Percentiles rank a stretch among this genome's conserved stretches.
phyloP scores from a whole-genome alignment of 2,329 filamentous ascomycete species.

The Colletotrichum paranaense region DNA sequence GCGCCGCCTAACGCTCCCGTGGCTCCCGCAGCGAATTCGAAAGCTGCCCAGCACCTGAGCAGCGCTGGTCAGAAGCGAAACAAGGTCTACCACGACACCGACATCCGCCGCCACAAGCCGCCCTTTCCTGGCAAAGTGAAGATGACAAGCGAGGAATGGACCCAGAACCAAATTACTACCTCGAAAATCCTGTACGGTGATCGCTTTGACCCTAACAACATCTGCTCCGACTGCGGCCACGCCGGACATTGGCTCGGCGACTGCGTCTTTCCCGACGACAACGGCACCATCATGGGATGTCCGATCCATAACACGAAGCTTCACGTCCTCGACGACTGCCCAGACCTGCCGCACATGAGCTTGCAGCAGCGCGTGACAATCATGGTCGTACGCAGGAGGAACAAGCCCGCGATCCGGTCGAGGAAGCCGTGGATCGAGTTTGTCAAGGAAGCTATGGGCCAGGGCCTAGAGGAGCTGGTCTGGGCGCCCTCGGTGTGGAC shows the following conservation, averaged over 20 bases:
- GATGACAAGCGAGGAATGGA: neutral
- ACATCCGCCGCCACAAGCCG: neutral
- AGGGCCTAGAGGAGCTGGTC: neutral
- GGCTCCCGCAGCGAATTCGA: neutral
- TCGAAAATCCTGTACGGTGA: neutral
- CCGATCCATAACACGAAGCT: conserved; percentile 1
- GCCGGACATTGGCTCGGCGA: conserved; percentile 3
- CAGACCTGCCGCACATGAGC: neutral
- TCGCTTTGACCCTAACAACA: neutral
- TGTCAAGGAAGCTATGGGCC: neutral
- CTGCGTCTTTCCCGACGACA: conserved; percentile 1
- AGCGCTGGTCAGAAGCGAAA: too few species aligned
- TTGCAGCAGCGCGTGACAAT: neutral
- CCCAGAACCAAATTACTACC: neutral
- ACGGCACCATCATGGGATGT: neutral
- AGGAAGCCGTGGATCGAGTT: neutral
- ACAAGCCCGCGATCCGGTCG: neutral
- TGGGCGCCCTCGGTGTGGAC: conserved; percentile 4
- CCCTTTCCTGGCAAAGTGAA: neutral
- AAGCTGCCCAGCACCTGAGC: neutral
- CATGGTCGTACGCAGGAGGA: neutral
- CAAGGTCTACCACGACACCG: neutral
- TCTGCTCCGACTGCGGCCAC: neutral
- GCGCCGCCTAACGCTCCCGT: too few species aligned
- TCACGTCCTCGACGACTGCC: neutral